Percentiles rank a stretch among this genome's conserved stretches.
Evolutionary conservation across 1,284 basidiomycete genomes (phyloP).

Genomic region (Vanrija humicola): DNA sequence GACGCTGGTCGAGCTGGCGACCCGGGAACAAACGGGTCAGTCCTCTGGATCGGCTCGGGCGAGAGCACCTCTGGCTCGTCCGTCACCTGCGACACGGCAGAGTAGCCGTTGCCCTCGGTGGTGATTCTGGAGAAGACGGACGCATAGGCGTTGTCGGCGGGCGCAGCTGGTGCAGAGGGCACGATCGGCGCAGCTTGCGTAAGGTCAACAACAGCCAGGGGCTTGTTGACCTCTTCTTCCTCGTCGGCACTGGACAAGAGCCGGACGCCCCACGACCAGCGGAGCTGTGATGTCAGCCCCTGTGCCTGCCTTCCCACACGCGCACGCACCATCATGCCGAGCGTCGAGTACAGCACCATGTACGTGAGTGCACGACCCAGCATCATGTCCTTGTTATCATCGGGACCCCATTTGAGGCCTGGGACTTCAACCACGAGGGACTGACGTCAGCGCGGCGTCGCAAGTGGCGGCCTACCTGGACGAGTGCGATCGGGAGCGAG

Average conservation of each 20-base stretch:
- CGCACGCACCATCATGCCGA: slow-evolving; percentile 79
- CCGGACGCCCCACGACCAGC: slow-evolving; percentile 82
- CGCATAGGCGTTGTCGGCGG: background rate
- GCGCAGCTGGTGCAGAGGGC: no score
- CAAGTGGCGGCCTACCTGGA: slow-evolving; percentile 27
- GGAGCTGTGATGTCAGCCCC: slow-evolving; percentile 55
- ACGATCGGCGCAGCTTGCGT: no score
- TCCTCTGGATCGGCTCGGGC: slow-evolving; percentile 27
- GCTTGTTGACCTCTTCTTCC: background rate
- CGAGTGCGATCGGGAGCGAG: slow-evolving; percentile 82
- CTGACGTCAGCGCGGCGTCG: slow-evolving; percentile 56
- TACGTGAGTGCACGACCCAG: slow-evolving; percentile 88
- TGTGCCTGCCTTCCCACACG: background rate
- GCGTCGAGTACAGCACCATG: slow-evolving; percentile 83
- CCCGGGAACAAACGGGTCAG: slow-evolving; percentile 36
- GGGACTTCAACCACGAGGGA: slow-evolving; percentile 80
- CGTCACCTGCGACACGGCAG: background rate
- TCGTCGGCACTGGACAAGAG: slow-evolving; percentile 67
- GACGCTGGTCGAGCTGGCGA: background rate
- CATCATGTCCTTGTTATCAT: slow-evolving; percentile 81
- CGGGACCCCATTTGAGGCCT: slow-evolving; percentile 71
- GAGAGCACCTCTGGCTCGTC: slow-evolving; percentile 18
- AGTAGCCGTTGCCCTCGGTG: background rate
- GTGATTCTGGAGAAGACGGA: background rate
- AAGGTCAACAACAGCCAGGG: background rate